phyloP scores from a whole-genome alignment of 2,329 filamentous ascomycete genomes.

The Sporothrix pallida region DNA sequence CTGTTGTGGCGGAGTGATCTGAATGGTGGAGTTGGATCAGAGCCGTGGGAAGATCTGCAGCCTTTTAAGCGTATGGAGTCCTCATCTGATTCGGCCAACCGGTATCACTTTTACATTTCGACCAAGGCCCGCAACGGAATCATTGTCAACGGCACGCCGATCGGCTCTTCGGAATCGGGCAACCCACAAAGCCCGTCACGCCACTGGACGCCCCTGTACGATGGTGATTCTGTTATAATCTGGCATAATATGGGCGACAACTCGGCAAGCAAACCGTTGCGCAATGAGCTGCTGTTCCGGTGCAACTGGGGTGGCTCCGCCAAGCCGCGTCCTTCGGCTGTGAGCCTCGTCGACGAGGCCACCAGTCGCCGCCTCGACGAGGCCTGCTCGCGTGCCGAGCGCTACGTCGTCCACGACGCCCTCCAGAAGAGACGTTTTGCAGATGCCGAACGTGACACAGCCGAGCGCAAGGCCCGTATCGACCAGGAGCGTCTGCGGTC shows the following conservation, averaged over 20 bases:
- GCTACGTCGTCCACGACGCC: slow-evolving; percentile 49
- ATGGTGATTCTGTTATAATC: slow-evolving; percentile 77
- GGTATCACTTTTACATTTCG: slow-evolving; percentile 72
- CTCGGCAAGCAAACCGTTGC: slow-evolving; percentile 33
- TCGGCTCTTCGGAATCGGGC: slow-evolving; percentile 63
- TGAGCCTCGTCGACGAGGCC: slow-evolving; percentile 48
- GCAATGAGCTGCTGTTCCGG: slow-evolving; percentile 56
- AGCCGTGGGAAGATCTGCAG: slow-evolving; percentile 59
- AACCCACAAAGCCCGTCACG: slow-evolving; percentile 61
- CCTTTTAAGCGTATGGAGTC: slow-evolving; percentile 60
- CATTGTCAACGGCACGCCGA: slow-evolving; percentile 72
- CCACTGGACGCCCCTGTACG: slow-evolving; percentile 72
- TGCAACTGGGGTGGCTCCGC: slow-evolving; percentile 65
- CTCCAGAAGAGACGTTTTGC: slow-evolving; percentile 51
- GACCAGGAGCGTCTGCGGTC: slow-evolving; percentile 57
- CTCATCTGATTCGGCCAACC: slow-evolving; percentile 53
- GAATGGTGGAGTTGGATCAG: slow-evolving; percentile 67
- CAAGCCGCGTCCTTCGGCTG: slow-evolving; percentile 44
- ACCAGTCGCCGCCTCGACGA: slow-evolving; percentile 56
- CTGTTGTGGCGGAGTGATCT: slow-evolving; percentile 74
- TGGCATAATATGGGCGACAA: slow-evolving; percentile 58
- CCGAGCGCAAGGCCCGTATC: slow-evolving; percentile 50
- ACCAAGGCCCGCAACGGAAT: slow-evolving; percentile 81
- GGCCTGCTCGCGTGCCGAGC: slow-evolving; percentile 54
- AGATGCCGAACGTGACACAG: slow-evolving; percentile 54